These are phyloP conservation scores for Nematodospora valgi DNA, from an alignment of 805 yeast genomes.

Conservation along the genomic window DNA sequence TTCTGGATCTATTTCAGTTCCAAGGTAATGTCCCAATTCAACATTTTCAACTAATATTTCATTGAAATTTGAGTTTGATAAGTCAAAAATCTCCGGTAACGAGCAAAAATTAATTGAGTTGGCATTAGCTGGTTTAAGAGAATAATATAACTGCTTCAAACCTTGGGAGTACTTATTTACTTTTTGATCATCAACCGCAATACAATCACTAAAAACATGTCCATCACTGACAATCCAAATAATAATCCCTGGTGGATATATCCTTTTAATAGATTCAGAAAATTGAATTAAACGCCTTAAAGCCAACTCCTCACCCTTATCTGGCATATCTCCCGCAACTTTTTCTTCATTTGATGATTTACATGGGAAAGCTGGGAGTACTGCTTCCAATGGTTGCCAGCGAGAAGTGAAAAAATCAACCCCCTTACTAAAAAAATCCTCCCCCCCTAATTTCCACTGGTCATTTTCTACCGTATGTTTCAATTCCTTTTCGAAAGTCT, in stretches of 20 bases:
- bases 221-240: constrained; percentile 61
- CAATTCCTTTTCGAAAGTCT: constrained; percentile 43
- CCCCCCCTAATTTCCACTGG: constrained; percentile 48
- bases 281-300: constrained; percentile 28
- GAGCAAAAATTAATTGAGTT: constrained; percentile 29
- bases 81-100: constrained; percentile 32
- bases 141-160: constrained; percentile 41
- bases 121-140: constrained; percentile 27
- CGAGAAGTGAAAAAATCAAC: constrained; percentile 49
- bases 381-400: constrained; percentile 48
- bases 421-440: constrained; percentile 37
- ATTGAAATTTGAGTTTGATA: constrained; percentile 14
- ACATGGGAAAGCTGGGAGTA: constrained; percentile 64
- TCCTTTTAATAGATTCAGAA: constrained; percentile 21
- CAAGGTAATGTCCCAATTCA: constrained; percentile 27
- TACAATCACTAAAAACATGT: constrained; percentile 61
- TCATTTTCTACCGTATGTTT: constrained; percentile 47
- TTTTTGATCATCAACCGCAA: constrained; percentile 56
- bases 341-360: constrained; percentile 56
- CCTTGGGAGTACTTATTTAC: constrained; percentile 47
- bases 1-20: constrained; percentile 28
- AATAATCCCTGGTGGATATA: constrained; percentile 55
- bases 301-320: constrained; percentile 46
- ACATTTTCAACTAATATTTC: constrained; percentile 16
- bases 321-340: constrained; percentile 49